Base-by-base conservation (phyloP, 2,329 filamentous ascomycete species). In the Salinomyces thailandicus region DNA sequence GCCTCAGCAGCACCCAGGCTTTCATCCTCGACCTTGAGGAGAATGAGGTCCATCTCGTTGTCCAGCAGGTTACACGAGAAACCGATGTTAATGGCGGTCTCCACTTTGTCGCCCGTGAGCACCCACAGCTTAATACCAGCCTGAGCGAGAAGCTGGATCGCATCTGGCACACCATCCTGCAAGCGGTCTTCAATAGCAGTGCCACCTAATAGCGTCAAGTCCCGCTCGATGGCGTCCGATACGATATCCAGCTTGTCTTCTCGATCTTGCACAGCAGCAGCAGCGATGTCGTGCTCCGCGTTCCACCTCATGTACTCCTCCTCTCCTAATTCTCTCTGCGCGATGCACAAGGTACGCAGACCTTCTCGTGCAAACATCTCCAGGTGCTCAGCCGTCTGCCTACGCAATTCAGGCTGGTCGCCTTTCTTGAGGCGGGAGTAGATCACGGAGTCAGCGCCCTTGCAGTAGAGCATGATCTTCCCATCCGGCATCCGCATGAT, bases 111-210 rank as follows among this genome's bases (percentile, higher is more conserved):
- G 45, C 93, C 91, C 12, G 91, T 98, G 46, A 98, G 67, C 36
- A 98, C 91, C 91, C 91, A 98, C 5, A 98, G 75, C 63, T 98
- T 98, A 62, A 98, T 95, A 58, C 93, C 93, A 36, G 91, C 91
- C 53, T 86, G 77, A 18, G 81, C 89, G 35, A 98, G 77, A 30
- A 98, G 67, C 34, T 81, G 83, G 51, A 98, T 98, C 0, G 91
- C 89, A 56, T 96, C 91, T 5, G 91, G 91, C 3, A 98, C 91
- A 41, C 89, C 91, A 50, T 98, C 91, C 62, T 98, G 91, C 18
- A 98, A 71, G 50, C 87, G 79, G 68, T 98, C 91, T 62, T 98
- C 91, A 48, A 98, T 98, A 28, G 91, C 91, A 13, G 91, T 98
- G 31, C 91, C 91, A 43, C 91, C 91, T 15, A 98, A 65, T 5